Conservation (phyloP, 2,329 filamentous ascomycete species). For the Dryadomyces sulphureus region DNA sequence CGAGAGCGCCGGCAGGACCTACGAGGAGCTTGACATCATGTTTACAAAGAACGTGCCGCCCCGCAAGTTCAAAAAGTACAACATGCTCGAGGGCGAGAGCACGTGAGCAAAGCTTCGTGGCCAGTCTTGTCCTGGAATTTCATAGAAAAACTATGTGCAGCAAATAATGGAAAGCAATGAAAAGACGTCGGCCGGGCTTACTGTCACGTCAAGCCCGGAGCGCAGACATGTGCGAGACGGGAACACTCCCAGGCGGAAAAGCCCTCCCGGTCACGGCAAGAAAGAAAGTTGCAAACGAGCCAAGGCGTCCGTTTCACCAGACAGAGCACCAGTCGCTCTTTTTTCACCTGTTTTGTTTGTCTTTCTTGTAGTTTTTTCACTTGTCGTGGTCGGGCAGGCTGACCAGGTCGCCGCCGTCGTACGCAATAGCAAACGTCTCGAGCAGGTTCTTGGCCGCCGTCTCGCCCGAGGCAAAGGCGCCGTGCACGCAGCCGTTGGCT, state of each 20-base stretch:
- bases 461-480: neutral
- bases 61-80: constrained; percentile 7
- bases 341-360: neutral
- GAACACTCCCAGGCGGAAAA: neutral
- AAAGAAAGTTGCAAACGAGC: neutral
- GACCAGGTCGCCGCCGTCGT: neutral
- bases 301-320: neutral
- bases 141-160: neutral
- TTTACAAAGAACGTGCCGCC: constrained; percentile 16
- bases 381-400: neutral
- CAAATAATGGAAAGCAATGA: neutral
- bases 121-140: too few species aligned
- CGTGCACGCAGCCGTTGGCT: constrained; percentile 32
- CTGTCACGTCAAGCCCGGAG: neutral
- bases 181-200: neutral
- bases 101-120: too few species aligned
- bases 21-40: constrained; percentile 6
- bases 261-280: neutral
- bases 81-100: neutral
- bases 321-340: too few species aligned
- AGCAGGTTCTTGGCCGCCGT: constrained; percentile 19
- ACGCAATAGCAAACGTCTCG: neutral
- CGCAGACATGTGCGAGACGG: neutral
- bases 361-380: neutral
- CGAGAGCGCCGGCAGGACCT: constrained; percentile 18